These are phyloP conservation scores for Austroboletus rostrupii DNA, from an alignment of 1,284 basidiomycete genomes.

Conservation along the genomic window DNA sequence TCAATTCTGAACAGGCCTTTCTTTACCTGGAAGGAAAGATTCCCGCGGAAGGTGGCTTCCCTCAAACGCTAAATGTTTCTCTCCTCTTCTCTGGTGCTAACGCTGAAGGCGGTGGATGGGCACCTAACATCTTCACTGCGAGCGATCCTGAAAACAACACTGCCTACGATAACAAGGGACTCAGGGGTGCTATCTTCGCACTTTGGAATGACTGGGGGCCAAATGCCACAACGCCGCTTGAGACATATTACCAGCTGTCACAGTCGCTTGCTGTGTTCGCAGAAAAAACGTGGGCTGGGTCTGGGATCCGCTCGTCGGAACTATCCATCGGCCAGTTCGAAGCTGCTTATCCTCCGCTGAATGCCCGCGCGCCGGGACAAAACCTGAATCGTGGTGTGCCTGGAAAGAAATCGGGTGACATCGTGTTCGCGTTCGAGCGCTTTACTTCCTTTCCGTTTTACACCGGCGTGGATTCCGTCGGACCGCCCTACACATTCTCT, in stretches of 20 bases:
- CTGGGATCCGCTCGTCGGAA: slow-evolving; percentile 26
- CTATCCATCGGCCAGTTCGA: slow-evolving; percentile 32
- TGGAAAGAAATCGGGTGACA: slow-evolving; percentile 14
- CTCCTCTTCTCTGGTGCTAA: slow-evolving; percentile 31
- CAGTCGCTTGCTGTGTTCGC: slow-evolving; percentile 33
- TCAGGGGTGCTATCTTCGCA: slow-evolving; percentile 35
- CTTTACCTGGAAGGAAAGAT: slow-evolving; percentile 37
- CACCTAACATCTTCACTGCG: slow-evolving; percentile 33
- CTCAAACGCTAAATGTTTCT: slow-evolving; percentile 28
- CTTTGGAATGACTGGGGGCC: slow-evolving; percentile 41
- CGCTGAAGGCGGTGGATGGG: slow-evolving; percentile 32
- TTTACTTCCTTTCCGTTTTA: slow-evolving; percentile 18
- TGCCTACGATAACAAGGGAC: slow-evolving; percentile 18
- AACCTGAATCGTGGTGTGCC: slow-evolving; percentile 34
- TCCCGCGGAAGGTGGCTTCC: slow-evolving; percentile 29
- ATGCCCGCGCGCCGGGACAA: slow-evolving; percentile 34
- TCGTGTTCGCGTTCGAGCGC: slow-evolving; percentile 24
- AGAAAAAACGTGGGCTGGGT: slow-evolving; percentile 38
- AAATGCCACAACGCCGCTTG: slow-evolving; percentile 37
- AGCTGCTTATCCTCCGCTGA: slow-evolving; percentile 27
- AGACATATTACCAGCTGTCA: slow-evolving; percentile 36
- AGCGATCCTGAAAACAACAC: slow-evolving; percentile 32
- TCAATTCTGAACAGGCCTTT: slow-evolving; percentile 36
- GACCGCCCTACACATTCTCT: slow-evolving; percentile 41
- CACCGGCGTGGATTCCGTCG: slow-evolving; percentile 37